Evolutionary conservation across 495 filamentous ascomycete genomes (phyloP).

Genomic region (Penicillium antarcticum): DNA sequence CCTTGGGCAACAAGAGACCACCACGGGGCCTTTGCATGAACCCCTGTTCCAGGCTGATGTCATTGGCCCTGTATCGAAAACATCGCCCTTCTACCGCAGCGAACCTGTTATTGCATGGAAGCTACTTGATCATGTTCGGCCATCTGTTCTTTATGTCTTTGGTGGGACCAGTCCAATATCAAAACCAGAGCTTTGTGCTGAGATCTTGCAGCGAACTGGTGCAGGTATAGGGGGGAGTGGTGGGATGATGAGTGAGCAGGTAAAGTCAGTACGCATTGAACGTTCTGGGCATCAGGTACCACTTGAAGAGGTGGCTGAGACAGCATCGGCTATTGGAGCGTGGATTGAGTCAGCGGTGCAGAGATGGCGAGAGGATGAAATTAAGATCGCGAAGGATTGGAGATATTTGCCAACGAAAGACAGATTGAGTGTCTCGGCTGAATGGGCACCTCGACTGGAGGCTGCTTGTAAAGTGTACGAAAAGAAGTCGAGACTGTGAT

Average conservation of each 20-base stretch:
- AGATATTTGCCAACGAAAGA: not conserved
- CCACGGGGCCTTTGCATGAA: not conserved
- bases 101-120: conserved; percentile 16
- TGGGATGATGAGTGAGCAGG: conserved; percentile 44
- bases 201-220: conserved; percentile 19
- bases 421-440: not conserved
- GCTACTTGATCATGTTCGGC: conserved; percentile 38
- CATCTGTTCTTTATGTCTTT: conserved; percentile 65
- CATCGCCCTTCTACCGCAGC: conserved; percentile 42
- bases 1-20: not conserved
- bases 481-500: conserved; percentile 1
- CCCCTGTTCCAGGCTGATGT: conserved; percentile 10
- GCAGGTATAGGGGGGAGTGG: conserved; percentile 32
- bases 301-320: conserved; percentile 57
- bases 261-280: conserved; percentile 53
- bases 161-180: conserved; percentile 46
- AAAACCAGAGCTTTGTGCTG: conserved; percentile 17
- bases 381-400: conserved; percentile 3
- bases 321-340: conserved; percentile 23
- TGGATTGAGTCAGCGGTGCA: conserved; percentile 5
- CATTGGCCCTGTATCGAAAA: conserved; percentile 43
- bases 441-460: conserved; percentile 1
- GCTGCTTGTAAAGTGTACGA: not conserved
- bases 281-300: conserved; percentile 64
- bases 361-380: conserved; percentile 5